These are phyloP conservation scores for Cyclocybe cylindracea DNA, from an alignment of 768 basidiomycete species.

Conservation along the genomic window DNA sequence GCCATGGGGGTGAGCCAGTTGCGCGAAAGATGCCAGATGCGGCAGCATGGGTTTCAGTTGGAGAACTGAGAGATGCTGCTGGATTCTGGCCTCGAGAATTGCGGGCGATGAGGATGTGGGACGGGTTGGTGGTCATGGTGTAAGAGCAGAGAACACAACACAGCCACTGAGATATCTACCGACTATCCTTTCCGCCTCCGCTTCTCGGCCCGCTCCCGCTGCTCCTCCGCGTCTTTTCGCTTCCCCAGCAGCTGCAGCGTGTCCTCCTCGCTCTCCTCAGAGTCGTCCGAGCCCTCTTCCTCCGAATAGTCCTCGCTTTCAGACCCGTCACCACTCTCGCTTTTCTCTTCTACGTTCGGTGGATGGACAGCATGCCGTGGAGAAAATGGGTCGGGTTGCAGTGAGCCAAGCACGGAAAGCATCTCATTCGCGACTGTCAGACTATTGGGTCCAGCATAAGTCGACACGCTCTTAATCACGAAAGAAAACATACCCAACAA, in stretches of 20 bases:
- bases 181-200: constrained; percentile 17
- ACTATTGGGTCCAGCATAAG: constrained; percentile 38
- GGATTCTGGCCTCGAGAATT: constrained; percentile 80
- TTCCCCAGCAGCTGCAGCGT: constrained; percentile 26
- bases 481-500: constrained; percentile 69
- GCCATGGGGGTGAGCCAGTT: constrained; percentile 77
- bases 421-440: constrained; percentile 91
- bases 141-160: constrained; percentile 12
- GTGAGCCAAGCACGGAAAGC: constrained; percentile 85
- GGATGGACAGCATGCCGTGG: constrained; percentile 43
- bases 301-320: constrained; percentile 7
- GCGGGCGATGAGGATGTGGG: constrained; percentile 87
- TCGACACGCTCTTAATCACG: too few relatives aligned
- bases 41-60: constrained; percentile 87
- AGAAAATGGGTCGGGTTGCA: constrained; percentile 77
- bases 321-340: constrained; percentile 21
- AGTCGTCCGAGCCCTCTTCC: constrained; percentile 13
- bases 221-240: constrained; percentile 24
- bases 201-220: constrained; percentile 17
- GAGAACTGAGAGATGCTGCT: constrained; percentile 79
- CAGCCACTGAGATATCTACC: constrained; percentile 21
- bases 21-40: constrained; percentile 84
- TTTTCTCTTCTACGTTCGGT: constrained; percentile 17
- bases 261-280: constrained; percentile 26
- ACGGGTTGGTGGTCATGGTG: constrained; percentile 71